Conservation (phyloP, 371 early-diverging fungal species). For the Mortierella sp. region DNA sequence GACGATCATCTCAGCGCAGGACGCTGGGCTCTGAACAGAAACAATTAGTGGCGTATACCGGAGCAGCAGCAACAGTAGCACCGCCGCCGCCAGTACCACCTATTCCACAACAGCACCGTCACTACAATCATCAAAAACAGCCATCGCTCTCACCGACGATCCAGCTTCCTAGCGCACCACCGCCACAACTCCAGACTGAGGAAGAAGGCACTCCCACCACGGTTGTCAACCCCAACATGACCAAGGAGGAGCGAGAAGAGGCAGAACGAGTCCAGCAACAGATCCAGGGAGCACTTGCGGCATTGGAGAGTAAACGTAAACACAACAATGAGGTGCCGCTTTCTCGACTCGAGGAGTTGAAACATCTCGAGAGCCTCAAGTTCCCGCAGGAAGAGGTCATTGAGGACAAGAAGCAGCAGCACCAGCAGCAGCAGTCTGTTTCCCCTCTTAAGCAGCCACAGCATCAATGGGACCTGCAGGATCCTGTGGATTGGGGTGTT, state of each 20-base stretch:
- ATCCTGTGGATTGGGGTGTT: constrained; percentile 20
- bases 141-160: background rate
- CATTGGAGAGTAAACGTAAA: constrained; percentile 26
- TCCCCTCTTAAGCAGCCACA: background rate
- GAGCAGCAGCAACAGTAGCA: background rate
- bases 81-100: background rate
- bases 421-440: constrained; percentile 4
- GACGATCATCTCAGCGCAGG: constrained; percentile 21
- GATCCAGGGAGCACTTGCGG: constrained; percentile 24
- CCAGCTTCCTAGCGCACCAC: background rate
- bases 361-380: constrained; percentile 22
- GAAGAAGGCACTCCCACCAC: background rate
- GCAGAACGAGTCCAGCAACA: constrained; percentile 17
- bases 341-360: constrained; percentile 4
- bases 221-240: background rate
- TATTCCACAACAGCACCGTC: constrained; percentile 1
- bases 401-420: background rate
- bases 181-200: background rate
- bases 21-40: constrained; percentile 21
- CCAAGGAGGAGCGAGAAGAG: constrained; percentile 6
- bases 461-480: background rate
- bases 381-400: background rate
- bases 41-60: background rate
- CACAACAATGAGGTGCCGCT: constrained; percentile 7
- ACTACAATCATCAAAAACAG: background rate